These are phyloP conservation scores for Trichoderma koningii DNA, from an alignment of 2,329 filamentous ascomycete genomes.

Conservation along the genomic window DNA sequence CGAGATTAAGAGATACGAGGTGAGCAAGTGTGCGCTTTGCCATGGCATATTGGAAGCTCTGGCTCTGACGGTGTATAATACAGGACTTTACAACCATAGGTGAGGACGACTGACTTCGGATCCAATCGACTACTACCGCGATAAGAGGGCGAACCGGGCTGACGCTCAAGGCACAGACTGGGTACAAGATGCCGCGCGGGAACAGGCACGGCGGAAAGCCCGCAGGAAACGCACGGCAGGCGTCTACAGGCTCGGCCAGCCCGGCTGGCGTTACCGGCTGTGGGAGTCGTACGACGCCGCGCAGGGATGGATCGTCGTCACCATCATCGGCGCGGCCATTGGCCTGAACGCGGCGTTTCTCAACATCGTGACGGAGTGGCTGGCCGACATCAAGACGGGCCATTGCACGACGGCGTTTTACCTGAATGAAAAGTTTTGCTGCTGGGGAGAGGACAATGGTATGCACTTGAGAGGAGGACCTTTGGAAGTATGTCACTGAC, in stretches of 20 bases:
- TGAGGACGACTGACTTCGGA: constrained; percentile 39
- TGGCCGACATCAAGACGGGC: constrained; percentile 94
- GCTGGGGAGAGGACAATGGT: constrained; percentile 91
- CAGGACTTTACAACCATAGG: constrained; percentile 92
- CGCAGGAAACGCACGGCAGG: constrained; percentile 71
- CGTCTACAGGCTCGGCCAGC: constrained; percentile 68
- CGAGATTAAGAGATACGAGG: constrained; percentile 96
- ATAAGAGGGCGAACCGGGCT: constrained; percentile 35
- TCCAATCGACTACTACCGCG: not conserved
- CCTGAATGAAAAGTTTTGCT: constrained; percentile 95
- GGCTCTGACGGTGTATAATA: constrained; percentile 26
- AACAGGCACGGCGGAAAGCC: constrained; percentile 78
- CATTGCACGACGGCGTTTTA: constrained; percentile 96
- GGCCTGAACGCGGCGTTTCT: constrained; percentile 89
- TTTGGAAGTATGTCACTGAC: constrained; percentile 1
- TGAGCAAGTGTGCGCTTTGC: constrained; percentile 38
- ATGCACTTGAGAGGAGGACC: constrained; percentile 16
- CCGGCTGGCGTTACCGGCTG: constrained; percentile 77
- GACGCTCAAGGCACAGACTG: constrained; percentile 62
- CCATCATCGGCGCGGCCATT: constrained; percentile 87
- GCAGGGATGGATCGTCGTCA: constrained; percentile 97
- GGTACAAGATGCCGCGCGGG: constrained; percentile 95
- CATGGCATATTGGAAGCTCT: not conserved
- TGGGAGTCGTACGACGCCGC: constrained; percentile 91
- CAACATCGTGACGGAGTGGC: constrained; percentile 96